These are phyloP conservation scores for Fusarium sororula DNA, from an alignment of 2,329 filamentous ascomycete genomes.

Conservation along the genomic window DNA sequence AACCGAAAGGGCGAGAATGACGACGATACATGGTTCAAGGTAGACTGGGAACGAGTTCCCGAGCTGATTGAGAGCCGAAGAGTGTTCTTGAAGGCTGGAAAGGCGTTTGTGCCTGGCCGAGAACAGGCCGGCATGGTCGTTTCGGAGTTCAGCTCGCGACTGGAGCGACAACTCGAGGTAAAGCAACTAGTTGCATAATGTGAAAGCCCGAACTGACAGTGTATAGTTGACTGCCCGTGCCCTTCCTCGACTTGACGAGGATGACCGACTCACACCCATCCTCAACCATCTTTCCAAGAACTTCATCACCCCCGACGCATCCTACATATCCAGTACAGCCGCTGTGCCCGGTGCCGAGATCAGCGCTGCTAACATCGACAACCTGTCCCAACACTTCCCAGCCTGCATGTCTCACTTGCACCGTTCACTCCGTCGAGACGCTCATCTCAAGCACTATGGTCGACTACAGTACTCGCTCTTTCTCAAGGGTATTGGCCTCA, in stretches of 20 bases:
- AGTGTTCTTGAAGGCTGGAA: constrained; percentile 81
- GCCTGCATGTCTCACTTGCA: constrained; percentile 96
- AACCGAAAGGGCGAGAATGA: constrained; percentile 59
- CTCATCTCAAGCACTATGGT: constrained; percentile 91
- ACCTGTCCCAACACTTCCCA: constrained; percentile 82
- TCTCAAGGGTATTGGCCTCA: constrained; percentile 93
- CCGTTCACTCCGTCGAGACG: constrained; percentile 83
- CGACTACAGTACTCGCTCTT: constrained; percentile 96
- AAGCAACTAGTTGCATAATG: constrained; percentile 21
- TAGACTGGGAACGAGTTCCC: constrained; percentile 93
- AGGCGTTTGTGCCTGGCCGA: constrained; percentile 87
- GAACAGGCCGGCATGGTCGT: constrained; percentile 92
- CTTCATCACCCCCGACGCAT: constrained; percentile 89
- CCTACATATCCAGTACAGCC: constrained; percentile 72
- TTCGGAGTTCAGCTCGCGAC: constrained; percentile 80
- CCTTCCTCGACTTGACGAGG: constrained; percentile 91
- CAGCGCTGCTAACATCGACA: constrained; percentile 81
- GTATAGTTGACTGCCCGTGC: constrained; percentile 84
- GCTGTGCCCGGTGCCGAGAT: constrained; percentile 77
- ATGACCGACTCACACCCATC: constrained; percentile 81
- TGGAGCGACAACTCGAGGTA: constrained; percentile 87
- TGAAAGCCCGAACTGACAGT: not conserved
- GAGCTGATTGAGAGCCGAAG: constrained; percentile 84
- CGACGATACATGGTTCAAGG: constrained; percentile 93
- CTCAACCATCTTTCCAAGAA: constrained; percentile 88